Evolutionary conservation across 352 stramenopile genomes (phyloP), one percentile per base, ranked within the genome.

Genomic region (Globisporangium splendens): DNA sequence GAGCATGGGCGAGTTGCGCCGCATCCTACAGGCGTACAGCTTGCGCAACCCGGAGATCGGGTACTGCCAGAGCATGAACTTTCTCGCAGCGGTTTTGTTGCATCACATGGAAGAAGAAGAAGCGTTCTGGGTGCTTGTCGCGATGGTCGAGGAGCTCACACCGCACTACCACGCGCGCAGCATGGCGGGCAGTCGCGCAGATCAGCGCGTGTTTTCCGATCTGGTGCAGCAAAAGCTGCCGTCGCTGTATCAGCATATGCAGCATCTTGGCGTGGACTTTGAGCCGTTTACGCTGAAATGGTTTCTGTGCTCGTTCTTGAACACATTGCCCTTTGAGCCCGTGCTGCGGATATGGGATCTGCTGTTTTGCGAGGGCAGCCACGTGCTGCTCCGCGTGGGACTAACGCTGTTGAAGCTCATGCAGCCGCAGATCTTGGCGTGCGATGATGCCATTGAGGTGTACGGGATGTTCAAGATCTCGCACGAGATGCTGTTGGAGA

Each of bases 241-340:
- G 11, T 54, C 73, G 17, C 48, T 97, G 43, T 70, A 77, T 31
- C 69, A 67, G 31, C 87, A 95, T 59, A 70, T 97, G 44, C 72
- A 91, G 20, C 35, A 41, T 3, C 70, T 96, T 4, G 72, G 86
- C 42, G 83, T 96, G 7, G 83, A 96, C 54, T 77, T 97, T 55
- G 83, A 93, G 52, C 86, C 88, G 20, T 89, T 97, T 44, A 96
- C 90, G 41, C 83, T 96, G 56, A 96, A 97, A 63, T 97, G 90
- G 91, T 97, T 97, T 46, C 62, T 97, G 0, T 97, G 91, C 66
- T 62, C 96, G 3, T 97, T 97, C 69, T 68, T 97, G n/a, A 96
- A 97, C 62, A 95, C 88, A 22, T 65, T 97, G 17, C 86, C 86
- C 15, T 86, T 97, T 39, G 87, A 96, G 46, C 84, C 83, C 0